These are phyloP conservation scores for Arachnomyces sp. DNA, from an alignment of 2,329 filamentous ascomycete genomes.

Conservation along the genomic window DNA sequence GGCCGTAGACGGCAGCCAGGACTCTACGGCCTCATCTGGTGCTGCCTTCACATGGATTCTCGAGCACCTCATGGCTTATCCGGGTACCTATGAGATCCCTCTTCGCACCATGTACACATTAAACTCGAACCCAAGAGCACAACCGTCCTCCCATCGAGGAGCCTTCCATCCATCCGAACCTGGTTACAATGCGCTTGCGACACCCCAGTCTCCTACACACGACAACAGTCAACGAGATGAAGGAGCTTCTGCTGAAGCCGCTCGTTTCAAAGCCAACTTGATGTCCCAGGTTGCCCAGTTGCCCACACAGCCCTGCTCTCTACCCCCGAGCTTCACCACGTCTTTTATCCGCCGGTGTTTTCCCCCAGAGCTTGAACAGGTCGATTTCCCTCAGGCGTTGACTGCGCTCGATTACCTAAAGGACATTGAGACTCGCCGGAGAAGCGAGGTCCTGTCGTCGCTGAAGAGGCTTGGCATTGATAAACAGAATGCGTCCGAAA, in stretches of 20 bases:
- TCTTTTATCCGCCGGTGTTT: conserved; percentile 56
- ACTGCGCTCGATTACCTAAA: conserved; percentile 60
- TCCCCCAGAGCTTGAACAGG: conserved; percentile 46
- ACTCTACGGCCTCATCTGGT: conserved; percentile 14
- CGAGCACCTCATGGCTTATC: conserved; percentile 55
- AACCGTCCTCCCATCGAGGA: conserved; percentile 29
- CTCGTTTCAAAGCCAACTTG: conserved; percentile 36
- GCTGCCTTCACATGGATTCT: conserved; percentile 47
- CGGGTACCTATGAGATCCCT: conserved; percentile 57
- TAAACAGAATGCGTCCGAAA: conserved; percentile 41
- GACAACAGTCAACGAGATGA: conserved; percentile 19
- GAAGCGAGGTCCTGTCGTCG: conserved; percentile 50
- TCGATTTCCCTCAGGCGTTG: conserved; percentile 60
- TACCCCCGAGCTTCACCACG: conserved; percentile 57
- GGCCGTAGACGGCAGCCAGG: not conserved
- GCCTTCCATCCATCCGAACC: conserved; percentile 11
- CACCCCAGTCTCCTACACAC: conserved; percentile 18
- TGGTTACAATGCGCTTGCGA: conserved; percentile 17
- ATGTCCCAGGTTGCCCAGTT: conserved; percentile 49
- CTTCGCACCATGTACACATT: conserved; percentile 61
- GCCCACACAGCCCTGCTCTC: conserved; percentile 52
- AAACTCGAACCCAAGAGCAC: conserved; percentile 50
- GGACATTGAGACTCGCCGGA: conserved; percentile 54
- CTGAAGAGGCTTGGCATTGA: conserved; percentile 48
- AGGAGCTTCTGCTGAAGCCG: conserved; percentile 26